Evolutionary conservation across 2,329 filamentous ascomycete genomes (phyloP), one percentile per base, ranked within the genome.

Genomic region (Diaporthe capsici): DNA sequence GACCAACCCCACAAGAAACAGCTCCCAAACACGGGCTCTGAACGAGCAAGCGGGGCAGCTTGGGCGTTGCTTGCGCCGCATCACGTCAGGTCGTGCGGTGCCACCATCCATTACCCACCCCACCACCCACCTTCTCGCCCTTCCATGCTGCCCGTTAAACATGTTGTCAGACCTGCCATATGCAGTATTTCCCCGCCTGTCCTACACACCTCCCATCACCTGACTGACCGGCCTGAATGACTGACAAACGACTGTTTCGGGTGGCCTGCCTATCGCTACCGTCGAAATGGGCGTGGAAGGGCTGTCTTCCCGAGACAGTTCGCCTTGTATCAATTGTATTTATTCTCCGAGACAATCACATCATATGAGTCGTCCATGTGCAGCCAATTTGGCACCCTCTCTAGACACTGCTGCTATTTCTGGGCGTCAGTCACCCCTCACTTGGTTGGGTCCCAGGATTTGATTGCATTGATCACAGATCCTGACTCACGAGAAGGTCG

Each of bases 281-380:
- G 20, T 17, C n/a, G 12, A 22, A 57, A 22, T 9, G 20, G 53
- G 57, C 1, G 12, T 25, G 25, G 25, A 2, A 34, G 22, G 37
- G 6, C 15, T 44, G n/a, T 25, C 25, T 49, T 44, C 9, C 65
- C 65, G 65, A 70, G 65, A 72, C 70, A 72, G 53, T 28, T 12
- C 28, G 8, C 47, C 44, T 20, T 53, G 37, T 72, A 47, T 60
- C 31, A 12, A 28, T 55, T 47, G 10, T 17, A 3, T n/a, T 5
- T 42, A n/a, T 37, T 51, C 49, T 44, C 71, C 71, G 71, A 72
- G 44, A 72, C 34, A 63, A 17, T 71, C 25, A 25, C 44, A 51
- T 44, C 31, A 25, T 20, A 39, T 22, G 9, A 5, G 31, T 47
- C 25, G 31, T 47, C 37, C 25, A 31, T 4, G 25, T 57, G 28